Conservation (phyloP, 2,329 filamentous ascomycete species). For the Diaporthe sp. region DNA sequence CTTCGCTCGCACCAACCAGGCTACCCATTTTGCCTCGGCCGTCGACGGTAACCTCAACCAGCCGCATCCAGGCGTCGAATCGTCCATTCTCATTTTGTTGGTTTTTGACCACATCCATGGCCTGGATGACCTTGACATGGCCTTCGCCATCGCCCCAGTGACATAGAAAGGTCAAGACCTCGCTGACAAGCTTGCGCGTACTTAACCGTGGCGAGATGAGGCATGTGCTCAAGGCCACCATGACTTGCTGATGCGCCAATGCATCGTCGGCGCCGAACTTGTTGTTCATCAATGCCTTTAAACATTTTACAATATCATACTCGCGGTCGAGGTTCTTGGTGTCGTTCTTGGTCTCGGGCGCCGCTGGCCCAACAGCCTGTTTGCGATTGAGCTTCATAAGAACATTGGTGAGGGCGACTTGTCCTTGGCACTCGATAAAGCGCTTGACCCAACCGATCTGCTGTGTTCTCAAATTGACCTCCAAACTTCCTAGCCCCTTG, state of each 20-base stretch:
- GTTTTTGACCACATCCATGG: conserved; percentile 89
- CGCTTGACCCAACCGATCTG: conserved; percentile 97
- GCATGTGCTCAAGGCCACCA: conserved; percentile 86
- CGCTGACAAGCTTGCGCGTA: conserved; percentile 93
- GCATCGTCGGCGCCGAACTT: conserved; percentile 98
- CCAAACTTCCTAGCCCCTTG: conserved; percentile 91
- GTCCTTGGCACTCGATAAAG: conserved; percentile 97
- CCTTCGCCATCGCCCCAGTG: conserved; percentile 90
- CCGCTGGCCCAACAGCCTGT: conserved; percentile 77
- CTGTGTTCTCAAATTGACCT: conserved; percentile 94
- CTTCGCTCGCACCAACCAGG: conserved; percentile 94
- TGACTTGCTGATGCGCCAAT: conserved; percentile 87
- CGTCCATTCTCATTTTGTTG: conserved; percentile 92
- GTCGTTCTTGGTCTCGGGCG: conserved; percentile 59
- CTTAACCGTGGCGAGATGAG: conserved; percentile 89
- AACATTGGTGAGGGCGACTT: conserved; percentile 94
- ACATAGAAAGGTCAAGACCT: conserved; percentile 95
- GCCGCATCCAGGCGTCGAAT: conserved; percentile 98
- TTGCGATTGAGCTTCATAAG: conserved; percentile 93
- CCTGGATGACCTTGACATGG: conserved; percentile 92
- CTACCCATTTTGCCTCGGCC: conserved; percentile 99
- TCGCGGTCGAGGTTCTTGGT: conserved; percentile 90
- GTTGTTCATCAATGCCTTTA: conserved; percentile 99
- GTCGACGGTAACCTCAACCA: conserved; percentile 96
- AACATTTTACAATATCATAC: conserved; percentile 97